Conservation (phyloP, 140 eudicot species). For the Flaveria floridana region DNA sequence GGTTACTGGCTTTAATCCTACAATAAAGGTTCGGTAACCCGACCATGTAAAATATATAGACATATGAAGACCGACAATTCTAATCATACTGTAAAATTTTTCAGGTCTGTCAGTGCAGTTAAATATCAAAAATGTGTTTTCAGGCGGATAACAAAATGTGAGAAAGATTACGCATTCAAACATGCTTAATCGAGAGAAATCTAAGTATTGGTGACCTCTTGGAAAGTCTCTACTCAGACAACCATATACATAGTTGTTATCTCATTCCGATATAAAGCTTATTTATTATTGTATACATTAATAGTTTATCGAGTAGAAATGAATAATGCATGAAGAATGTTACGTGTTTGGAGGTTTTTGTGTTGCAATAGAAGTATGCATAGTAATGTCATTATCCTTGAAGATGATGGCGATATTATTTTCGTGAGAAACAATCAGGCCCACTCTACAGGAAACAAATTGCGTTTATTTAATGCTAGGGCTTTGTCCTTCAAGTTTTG, state of each 20-base stretch:
- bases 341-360: slow-evolving; percentile 28
- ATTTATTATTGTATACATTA: not conserved
- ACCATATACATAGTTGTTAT: not conserved
- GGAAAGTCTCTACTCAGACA: not conserved
- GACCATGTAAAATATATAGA: too few relatives aligned
- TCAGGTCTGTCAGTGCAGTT: too few relatives aligned
- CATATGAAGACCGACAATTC: too few relatives aligned
- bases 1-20: too few relatives aligned
- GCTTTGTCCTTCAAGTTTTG: slow-evolving; percentile 26
- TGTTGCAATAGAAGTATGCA: slow-evolving; percentile 36
- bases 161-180: too few relatives aligned
- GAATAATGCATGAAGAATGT: slow-evolving; percentile 28
- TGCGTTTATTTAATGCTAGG: slow-evolving; percentile 22
- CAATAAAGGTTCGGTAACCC: too few relatives aligned
- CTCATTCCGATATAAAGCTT: not conserved
- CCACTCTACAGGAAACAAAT: slow-evolving; percentile 27
- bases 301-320: not conserved
- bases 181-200: too few relatives aligned
- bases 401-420: slow-evolving; percentile 37
- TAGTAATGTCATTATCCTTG: slow-evolving; percentile 38
- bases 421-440: slow-evolving; percentile 27
- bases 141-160: too few relatives aligned
- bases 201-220: too few relatives aligned
- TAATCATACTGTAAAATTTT: too few relatives aligned
- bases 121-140: too few relatives aligned